A percentile compares a stretch with the other conserved stretches of the same genome.
phyloP scores from a whole-genome alignment of 140 eudicot genomes.

The Cichorium intybus region DNA sequence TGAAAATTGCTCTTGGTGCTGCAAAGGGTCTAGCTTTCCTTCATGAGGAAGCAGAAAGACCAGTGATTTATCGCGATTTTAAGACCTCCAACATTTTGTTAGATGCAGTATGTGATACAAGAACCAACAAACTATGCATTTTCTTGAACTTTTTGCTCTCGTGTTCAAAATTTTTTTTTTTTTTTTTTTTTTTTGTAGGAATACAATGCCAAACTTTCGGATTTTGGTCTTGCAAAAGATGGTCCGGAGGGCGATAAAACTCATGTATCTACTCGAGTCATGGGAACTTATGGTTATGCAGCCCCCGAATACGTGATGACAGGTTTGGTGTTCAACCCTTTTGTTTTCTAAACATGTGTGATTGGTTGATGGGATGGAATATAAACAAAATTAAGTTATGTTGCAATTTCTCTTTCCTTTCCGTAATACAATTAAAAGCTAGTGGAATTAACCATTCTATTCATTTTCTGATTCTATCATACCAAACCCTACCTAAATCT shows the following conservation, averaged over 20 bases:
- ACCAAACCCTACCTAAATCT: no score
- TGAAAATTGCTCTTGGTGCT: slow-evolving; percentile 19
- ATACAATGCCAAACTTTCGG: slow-evolving; percentile 76
- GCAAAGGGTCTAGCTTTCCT: slow-evolving; percentile 84
- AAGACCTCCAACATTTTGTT: slow-evolving; percentile 70
- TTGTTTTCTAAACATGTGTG: not conserved
- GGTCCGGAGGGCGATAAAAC: slow-evolving; percentile 82
- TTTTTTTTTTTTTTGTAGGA: slow-evolving; percentile 34
- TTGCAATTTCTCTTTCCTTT: no score
- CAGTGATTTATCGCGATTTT: slow-evolving; percentile 73
- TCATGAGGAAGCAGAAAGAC: slow-evolving; percentile 70
- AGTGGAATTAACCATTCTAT: no score
- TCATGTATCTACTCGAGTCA: slow-evolving; percentile 80
- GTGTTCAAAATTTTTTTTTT: not conserved
- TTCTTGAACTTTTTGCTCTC: not conserved
- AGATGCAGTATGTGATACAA: slow-evolving; percentile 55
- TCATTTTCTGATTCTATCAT: no score
- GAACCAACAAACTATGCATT: not conserved
- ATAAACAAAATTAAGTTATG: no score
- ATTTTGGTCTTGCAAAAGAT: slow-evolving; percentile 86
- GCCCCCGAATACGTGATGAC: slow-evolving; percentile 85
- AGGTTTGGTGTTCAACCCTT: slow-evolving; percentile 33
- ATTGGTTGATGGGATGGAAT: no score
- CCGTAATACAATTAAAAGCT: no score
- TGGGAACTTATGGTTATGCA: slow-evolving; percentile 84